A percentile compares a stretch with the other conserved stretches of the same genome.
Evolutionary conservation across 108 stramenopile genomes (phyloP).

Genomic region (Skeletonema tropicum): DNA sequence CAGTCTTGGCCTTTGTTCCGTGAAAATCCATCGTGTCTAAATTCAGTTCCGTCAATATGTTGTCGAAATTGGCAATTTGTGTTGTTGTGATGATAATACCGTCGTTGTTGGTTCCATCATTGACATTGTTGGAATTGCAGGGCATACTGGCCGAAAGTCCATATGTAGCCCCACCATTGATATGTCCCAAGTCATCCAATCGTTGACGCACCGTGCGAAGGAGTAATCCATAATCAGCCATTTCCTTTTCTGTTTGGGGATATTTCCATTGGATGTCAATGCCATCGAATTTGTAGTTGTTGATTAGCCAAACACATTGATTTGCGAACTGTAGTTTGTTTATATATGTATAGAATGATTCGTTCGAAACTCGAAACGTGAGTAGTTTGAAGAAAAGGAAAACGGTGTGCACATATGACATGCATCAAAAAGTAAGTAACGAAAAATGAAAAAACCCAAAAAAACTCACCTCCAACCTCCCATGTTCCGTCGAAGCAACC

Average conservation of each 20-base stretch:
- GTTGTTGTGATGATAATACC: neutral
- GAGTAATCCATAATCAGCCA: constrained; percentile 28
- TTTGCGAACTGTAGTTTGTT: constrained; percentile 11
- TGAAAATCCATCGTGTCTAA: constrained; percentile 29
- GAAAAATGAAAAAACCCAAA: too few relatives aligned
- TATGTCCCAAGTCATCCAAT: constrained; percentile 9
- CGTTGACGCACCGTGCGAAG: constrained; percentile 8
- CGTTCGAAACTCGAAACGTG: neutral
- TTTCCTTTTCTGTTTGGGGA: constrained; percentile 13
- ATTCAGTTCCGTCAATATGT: constrained; percentile 18
- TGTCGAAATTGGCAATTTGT: constrained; percentile 9
- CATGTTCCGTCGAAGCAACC: constrained; percentile 11
- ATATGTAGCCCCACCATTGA: neutral
- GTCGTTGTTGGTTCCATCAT: neutral
- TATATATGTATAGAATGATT: too few relatives aligned
- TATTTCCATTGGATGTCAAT: constrained; percentile 30
- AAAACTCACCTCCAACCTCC: constrained; percentile 23
- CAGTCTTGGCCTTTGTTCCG: constrained; percentile 23
- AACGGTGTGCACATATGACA: too few relatives aligned
- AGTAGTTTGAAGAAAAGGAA: too few relatives aligned
- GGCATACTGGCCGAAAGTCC: constrained; percentile 34
- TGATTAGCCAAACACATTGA: constrained; percentile 18
- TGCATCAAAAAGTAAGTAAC: too few relatives aligned
- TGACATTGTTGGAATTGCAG: neutral
- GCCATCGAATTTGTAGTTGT: constrained; percentile 28